Evolutionary conservation across 1,139 yeast genomes (phyloP).

Genomic region (Candida dubliniensis): DNA sequence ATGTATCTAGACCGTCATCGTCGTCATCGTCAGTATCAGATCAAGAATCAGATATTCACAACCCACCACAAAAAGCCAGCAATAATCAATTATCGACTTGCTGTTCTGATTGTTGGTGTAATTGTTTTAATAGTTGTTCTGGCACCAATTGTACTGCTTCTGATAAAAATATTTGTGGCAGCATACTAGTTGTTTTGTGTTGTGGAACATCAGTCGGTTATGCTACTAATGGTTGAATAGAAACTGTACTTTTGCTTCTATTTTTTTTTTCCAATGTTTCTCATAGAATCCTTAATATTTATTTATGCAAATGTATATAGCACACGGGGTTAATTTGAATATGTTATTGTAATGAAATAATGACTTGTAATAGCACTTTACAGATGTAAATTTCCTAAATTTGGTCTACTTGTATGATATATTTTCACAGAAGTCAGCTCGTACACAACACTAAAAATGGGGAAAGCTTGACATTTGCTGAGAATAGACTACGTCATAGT

Average conservation of each 20-base stretch:
- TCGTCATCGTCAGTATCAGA: slow-evolving; percentile 15
- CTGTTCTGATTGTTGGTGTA: slow-evolving; percentile 18
- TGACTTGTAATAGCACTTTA: no score
- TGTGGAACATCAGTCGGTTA: slow-evolving; percentile 15
- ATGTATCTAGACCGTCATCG: slow-evolving; percentile 8
- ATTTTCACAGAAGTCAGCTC: no score
- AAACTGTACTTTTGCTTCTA: no score
- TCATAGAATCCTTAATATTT: background rate
- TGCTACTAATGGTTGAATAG: background rate
- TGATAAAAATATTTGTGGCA: slow-evolving; percentile 17
- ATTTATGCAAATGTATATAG: no score
- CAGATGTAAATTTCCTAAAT: no score
- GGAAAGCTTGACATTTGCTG: no score
- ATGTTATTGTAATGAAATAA: no score
- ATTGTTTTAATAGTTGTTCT: slow-evolving; percentile 20
- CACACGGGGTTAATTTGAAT: no score
- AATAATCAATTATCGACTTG: slow-evolving; percentile 12
- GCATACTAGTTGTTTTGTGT: slow-evolving; percentile 14
- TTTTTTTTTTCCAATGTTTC: background rate
- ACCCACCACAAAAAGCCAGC: slow-evolving; percentile 15
- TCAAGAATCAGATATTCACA: slow-evolving; percentile 20
- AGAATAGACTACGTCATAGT: no score
- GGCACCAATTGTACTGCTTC: slow-evolving; percentile 18
- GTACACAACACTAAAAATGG: no score
- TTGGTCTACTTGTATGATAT: no score